Evolutionary conservation across 225 moss, liverwort and hornwort genomes (phyloP).

Genomic region (Bryoerythrophyllum caledonicum): DNA sequence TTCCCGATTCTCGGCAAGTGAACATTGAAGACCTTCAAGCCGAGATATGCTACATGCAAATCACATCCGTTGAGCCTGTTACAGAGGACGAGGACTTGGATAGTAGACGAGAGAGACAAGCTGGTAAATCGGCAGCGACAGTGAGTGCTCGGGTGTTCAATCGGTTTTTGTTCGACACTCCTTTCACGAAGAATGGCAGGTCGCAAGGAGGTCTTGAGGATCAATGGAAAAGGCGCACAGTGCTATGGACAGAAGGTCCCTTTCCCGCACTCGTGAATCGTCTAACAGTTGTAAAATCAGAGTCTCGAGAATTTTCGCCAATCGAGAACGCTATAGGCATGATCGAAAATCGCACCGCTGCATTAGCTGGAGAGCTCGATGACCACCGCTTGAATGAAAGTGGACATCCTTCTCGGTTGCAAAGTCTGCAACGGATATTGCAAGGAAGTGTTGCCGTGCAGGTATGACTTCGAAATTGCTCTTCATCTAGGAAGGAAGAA

Average conservation of each 20-base stretch:
- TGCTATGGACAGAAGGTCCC: slow-evolving; percentile 86
- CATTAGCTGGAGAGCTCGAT: slow-evolving; percentile 85
- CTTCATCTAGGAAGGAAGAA: not conserved
- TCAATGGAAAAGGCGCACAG: slow-evolving; percentile 96
- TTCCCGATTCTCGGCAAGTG: slow-evolving; percentile 97
- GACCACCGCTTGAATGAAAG: slow-evolving; percentile 86
- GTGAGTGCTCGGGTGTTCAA: slow-evolving; percentile 90
- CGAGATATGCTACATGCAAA: slow-evolving; percentile 96
- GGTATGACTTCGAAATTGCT: slow-evolving; percentile 40
- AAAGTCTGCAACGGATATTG: slow-evolving; percentile 93
- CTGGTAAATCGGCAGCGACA: slow-evolving; percentile 58
- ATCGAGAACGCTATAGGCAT: slow-evolving; percentile 99
- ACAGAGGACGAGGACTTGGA: slow-evolving; percentile 91
- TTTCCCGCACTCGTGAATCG: slow-evolving; percentile 97
- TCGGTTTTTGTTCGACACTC: slow-evolving; percentile 90
- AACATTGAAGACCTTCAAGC: slow-evolving; percentile 85
- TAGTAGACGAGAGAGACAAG: slow-evolving; percentile 77
- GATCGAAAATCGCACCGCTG: slow-evolving; percentile 92
- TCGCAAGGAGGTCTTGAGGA: slow-evolving; percentile 97
- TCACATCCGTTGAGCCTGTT: slow-evolving; percentile 94
- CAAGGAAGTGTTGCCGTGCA: slow-evolving; percentile 99
- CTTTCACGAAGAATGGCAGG: slow-evolving; percentile 95
- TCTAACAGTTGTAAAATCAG: slow-evolving; percentile 80
- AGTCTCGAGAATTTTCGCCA: slow-evolving; percentile 94
- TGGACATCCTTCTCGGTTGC: slow-evolving; percentile 85